Percentiles rank a stretch among this genome's conserved stretches.
phyloP scores from a whole-genome alignment of 1,284 basidiomycete genomes.

The Microbotryum lychnidis-dioicae region DNA sequence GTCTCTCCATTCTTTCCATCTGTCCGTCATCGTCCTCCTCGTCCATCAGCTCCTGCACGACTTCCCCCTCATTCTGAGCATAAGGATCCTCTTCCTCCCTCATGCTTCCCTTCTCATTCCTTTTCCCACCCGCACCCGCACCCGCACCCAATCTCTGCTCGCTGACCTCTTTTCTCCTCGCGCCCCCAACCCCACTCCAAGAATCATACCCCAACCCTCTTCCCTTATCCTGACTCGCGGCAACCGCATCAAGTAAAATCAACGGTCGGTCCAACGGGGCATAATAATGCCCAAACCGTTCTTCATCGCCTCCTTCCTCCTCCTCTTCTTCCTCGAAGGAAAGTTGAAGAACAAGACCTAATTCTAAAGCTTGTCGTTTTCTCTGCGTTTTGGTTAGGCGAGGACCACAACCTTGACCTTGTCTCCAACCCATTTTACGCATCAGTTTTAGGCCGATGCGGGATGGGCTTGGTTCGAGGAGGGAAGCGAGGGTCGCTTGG shows the following conservation, averaged over 20 bases:
- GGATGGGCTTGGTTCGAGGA: conserved; percentile 32
- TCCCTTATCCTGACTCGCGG: conserved; percentile 49
- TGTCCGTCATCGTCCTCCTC: conserved; percentile 56
- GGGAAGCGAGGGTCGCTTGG: conserved; percentile 28
- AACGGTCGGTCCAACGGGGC: conserved; percentile 71
- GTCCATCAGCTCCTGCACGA: conserved; percentile 5
- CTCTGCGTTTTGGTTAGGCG: conserved; percentile 71
- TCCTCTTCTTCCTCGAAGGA: conserved; percentile 29
- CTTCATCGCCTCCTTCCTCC: conserved; percentile 51
- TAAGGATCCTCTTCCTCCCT: conserved; percentile 45
- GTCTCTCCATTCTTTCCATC: conserved; percentile 37
- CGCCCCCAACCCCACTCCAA: conserved; percentile 45
- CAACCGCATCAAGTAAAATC: conserved; percentile 57
- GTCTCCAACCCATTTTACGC: conserved; percentile 89
- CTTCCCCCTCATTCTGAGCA: conserved; percentile 2
- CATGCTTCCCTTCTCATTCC: too few relatives aligned
- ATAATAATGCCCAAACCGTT: conserved; percentile 75
- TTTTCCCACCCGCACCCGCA: conserved; percentile 3
- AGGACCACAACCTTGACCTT: conserved; percentile 87
- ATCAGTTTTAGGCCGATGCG: conserved; percentile 63
- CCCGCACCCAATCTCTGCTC: background rate
- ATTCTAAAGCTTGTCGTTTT: conserved; percentile 49
- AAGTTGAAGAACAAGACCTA: conserved; percentile 20
- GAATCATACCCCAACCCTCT: conserved; percentile 64
- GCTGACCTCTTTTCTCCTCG: background rate